Evolutionary conservation across 2,329 filamentous ascomycete species (phyloP).

Genomic region (Neofusicoccum kwambonambiense): DNA sequence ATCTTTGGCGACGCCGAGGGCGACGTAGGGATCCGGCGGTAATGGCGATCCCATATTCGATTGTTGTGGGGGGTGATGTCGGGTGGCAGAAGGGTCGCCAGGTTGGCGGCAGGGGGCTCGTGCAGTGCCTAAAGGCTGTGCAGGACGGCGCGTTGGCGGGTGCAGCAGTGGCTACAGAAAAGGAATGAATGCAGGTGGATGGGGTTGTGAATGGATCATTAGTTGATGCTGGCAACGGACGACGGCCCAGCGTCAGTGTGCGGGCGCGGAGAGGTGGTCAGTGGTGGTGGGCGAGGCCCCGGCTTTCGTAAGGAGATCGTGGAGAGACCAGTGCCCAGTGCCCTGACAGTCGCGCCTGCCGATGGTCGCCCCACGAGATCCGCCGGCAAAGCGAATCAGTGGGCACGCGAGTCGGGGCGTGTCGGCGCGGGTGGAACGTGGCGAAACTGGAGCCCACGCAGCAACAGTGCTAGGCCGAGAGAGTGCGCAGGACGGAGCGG

Average conservation of each 20-base stretch:
- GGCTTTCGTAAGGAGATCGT: constrained; percentile 9
- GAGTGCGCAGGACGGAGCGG: not conserved
- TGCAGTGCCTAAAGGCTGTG: constrained; percentile 3
- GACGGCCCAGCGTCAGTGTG: constrained; percentile 9
- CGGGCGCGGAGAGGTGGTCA: not conserved
- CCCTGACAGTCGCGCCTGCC: not conserved
- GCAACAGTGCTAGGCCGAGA: not conserved
- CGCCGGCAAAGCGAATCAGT: constrained; percentile 7
- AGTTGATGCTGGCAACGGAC: not conserved
- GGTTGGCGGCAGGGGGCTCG: constrained; percentile 17
- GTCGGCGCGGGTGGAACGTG: not conserved
- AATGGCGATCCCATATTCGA: constrained; percentile 43
- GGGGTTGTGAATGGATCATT: not conserved
- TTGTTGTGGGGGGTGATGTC: constrained; percentile 25
- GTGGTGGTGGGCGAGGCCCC: not conserved
- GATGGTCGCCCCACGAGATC: constrained; percentile 13
- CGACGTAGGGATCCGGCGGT: constrained; percentile 74
- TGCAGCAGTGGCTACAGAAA: constrained; percentile 17
- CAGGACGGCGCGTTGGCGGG: not conserved
- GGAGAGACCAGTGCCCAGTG: constrained; percentile 9
- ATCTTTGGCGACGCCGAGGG: constrained; percentile 70
- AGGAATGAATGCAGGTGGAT: constrained; percentile 1
- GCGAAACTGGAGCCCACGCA: not conserved
- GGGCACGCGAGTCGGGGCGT: not conserved
- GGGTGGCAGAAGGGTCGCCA: constrained; percentile 19